These are phyloP conservation scores for Oryza meridionalis DNA, from an alignment of 176 grass and related monocot genomes.

Conservation along the genomic window DNA sequence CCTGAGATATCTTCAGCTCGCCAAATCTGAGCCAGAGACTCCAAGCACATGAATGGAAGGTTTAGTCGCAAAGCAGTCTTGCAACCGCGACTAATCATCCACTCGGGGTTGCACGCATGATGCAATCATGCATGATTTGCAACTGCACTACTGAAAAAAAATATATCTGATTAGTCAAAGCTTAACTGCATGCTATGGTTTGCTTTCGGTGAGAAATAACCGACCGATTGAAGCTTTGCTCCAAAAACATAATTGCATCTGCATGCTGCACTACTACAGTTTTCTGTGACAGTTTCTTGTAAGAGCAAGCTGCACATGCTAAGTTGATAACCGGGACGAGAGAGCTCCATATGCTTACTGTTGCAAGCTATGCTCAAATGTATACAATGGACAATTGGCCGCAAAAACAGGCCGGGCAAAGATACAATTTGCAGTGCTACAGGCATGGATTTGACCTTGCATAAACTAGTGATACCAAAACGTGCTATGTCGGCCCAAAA, in stretches of 20 bases:
- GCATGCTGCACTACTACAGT: background rate
- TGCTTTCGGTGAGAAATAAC: constrained; percentile 5
- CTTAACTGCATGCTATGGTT: background rate
- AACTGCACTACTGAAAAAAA: background rate
- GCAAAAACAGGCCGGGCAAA: background rate
- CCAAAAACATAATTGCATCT: background rate
- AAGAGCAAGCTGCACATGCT: background rate
- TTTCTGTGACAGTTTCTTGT: background rate
- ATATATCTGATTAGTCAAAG: background rate
- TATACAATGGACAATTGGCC: background rate
- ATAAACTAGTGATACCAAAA: background rate
- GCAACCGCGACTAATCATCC: background rate
- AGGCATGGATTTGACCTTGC: background rate
- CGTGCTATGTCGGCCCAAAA: background rate
- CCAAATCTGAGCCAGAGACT: background rate
- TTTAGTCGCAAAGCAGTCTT: background rate
- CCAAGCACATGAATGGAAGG: background rate
- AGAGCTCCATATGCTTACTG: background rate
- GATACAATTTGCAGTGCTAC: background rate
- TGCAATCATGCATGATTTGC: constrained; percentile 4
- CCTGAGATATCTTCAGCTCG: constrained; percentile 14
- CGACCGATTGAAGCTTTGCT: background rate
- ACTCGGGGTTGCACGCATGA: background rate
- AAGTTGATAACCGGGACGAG: background rate
- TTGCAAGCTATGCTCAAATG: background rate